A percentile compares a stretch with the other conserved stretches of the same genome.
Evolutionary conservation across 140 eudicot species (phyloP).

Genomic region (Ambrosia hybrid): DNA sequence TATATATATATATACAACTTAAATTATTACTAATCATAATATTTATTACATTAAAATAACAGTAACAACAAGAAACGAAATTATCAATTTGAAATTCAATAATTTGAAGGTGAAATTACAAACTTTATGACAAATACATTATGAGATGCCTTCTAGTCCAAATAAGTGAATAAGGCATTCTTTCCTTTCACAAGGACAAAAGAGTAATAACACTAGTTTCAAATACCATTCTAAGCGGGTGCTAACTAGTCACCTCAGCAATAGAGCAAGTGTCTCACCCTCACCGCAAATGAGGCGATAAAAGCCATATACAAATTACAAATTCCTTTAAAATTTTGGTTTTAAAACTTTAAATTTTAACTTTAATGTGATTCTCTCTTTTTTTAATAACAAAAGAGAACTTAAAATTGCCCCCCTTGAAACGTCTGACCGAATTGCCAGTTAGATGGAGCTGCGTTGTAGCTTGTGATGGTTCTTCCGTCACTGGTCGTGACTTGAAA

Average conservation of each 20-base stretch:
- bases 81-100: constrained; percentile 13
- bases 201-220: constrained; percentile 18
- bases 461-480: constrained; percentile 64
- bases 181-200: constrained; percentile 19
- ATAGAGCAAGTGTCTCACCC: constrained; percentile 41
- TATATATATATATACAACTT: too few species aligned
- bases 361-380: constrained; percentile 6
- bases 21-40: not conserved
- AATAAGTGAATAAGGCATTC: constrained; percentile 22
- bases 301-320: constrained; percentile 24
- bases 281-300: constrained; percentile 21
- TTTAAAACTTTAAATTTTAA: not conserved
- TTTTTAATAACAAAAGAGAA: not conserved
- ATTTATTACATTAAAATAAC: not conserved
- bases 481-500: constrained; percentile 78
- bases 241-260: constrained; percentile 74
- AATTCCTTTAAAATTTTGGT: constrained; percentile 13
- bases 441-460: constrained; percentile 52
- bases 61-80: not conserved
- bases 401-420: constrained; percentile 65
- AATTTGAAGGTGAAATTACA: constrained; percentile 26
- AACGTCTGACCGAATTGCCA: constrained; percentile 89
- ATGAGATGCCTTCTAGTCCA: constrained; percentile 27
- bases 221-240: constrained; percentile 56
- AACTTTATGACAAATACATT: constrained; percentile 31